phyloP scores from a whole-genome alignment of 148 eudicot genomes.

The Cornus controversa region DNA sequence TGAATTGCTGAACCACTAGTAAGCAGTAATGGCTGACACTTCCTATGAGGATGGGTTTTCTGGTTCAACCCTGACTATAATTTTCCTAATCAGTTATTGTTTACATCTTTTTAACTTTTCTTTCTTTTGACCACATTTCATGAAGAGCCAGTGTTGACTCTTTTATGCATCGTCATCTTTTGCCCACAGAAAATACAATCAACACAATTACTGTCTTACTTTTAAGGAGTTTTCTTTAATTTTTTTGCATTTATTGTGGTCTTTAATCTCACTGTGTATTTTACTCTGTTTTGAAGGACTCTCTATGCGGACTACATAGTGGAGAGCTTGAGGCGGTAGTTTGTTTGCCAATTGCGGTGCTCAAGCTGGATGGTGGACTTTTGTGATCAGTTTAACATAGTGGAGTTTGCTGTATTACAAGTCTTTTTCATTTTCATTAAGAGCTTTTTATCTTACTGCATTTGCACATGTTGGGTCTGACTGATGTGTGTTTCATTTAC shows the following conservation, averaged over 20 bases:
- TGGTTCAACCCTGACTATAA: not conserved
- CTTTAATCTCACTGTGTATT: not conserved
- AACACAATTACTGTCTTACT: not conserved
- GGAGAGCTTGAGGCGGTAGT: conserved; percentile 32
- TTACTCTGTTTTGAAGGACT: conserved; percentile 28
- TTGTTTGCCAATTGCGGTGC: not conserved
- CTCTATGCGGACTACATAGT: conserved; percentile 31
- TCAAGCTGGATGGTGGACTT: not conserved
- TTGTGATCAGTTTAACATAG: not conserved
- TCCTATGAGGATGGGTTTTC: too few species aligned
- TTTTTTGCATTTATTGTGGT: not conserved
- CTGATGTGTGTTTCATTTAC: not conserved
- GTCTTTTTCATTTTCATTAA: not conserved
- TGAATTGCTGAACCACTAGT: not conserved
- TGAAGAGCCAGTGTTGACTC: not conserved
- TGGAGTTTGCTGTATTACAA: not conserved
- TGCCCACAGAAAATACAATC: too few species aligned
- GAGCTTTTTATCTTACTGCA: not conserved
- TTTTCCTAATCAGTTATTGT: not conserved
- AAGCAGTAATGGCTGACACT: not conserved
- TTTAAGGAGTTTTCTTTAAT: not conserved
- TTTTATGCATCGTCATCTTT: not conserved
- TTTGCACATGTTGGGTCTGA: not conserved
- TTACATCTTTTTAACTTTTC: not conserved
- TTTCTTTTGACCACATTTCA: not conserved